Evolutionary conservation across 2,329 filamentous ascomycete genomes (phyloP), one percentile per base, ranked within the genome.

Genomic region (Nectriaceae sp.): DNA sequence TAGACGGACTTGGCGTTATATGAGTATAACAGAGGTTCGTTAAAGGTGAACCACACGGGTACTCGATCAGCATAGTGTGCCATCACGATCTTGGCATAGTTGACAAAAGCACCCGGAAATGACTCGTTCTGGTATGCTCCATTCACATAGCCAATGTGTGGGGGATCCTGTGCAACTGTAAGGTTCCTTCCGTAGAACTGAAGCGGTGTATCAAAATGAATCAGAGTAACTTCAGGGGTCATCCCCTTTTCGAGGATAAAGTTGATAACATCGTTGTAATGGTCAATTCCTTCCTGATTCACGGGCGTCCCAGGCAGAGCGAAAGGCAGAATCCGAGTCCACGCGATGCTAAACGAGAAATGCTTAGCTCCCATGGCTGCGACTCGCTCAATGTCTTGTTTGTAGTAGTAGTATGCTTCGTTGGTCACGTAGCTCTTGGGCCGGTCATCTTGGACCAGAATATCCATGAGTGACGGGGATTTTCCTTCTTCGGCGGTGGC

Each of bases 321-420:
- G 53, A 81, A 82, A 0, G 79, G 78, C 10, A 82, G 56, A 35
- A 82, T 77, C 5, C 78, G 66, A 2, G 75, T 69, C 77, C 78
- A 81, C 0, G 75, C 64, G 45, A 81, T 77, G 4, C 73, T 76
- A 52, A 80, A 80, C 3, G 75, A 74, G 59, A 78, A 80, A 41
- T 78, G 74, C 38, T 71, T 70, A 8, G 78, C 70, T 0, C 78
- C 78, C 62, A 82, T 70, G 3, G 74, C 69, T 1, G 77, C 77
- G 8, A 81, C 67, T 0, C 77, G 70, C 48, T 75, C 76, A 37
- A 82, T 79, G 36, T 81, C 76, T 62, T 80, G 78, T 60, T 80
- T 80, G 56, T 80, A 82, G 6, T 78, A 62, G 50, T 78, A 81
- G 57, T 80, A 81, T 46, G 79, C 72, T 62, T 78, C 75, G 36